Evolutionary conservation across 345 rosid species (phyloP).

Genomic region (Citrus maxima): DNA sequence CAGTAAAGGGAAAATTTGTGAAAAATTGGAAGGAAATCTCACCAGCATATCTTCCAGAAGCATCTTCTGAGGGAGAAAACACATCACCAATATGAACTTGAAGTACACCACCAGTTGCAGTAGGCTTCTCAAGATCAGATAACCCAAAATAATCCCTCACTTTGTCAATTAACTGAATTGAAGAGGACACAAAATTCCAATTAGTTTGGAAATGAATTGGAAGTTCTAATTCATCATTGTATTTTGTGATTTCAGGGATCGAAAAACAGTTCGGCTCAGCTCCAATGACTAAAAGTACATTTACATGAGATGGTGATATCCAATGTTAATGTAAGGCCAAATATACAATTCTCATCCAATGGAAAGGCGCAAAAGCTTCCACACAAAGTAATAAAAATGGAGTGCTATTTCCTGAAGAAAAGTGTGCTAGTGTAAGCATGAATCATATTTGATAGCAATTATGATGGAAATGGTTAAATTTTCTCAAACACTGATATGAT

Average conservation of each 20-base stretch:
- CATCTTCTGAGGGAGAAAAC: conserved; percentile 35
- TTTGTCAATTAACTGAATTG: conserved; percentile 59
- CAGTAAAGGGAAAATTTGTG: not conserved
- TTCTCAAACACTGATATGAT: not conserved
- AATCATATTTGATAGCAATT: not conserved
- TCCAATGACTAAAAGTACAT: not conserved
- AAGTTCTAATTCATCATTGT: no score
- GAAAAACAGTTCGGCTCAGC: not conserved
- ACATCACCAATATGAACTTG: conserved; percentile 59
- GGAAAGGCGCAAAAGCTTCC: not conserved
- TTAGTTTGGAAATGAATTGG: not conserved
- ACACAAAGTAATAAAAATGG: not conserved
- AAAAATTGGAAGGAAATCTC: conserved; percentile 11
- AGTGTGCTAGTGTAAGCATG: not conserved
- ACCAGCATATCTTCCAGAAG: conserved; percentile 60
- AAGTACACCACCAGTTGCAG: conserved; percentile 54
- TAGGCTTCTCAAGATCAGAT: conserved; percentile 60
- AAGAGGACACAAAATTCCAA: conserved; percentile 11
- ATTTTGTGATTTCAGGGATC: no score
- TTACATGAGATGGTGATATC: not conserved
- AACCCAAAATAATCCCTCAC: conserved; percentile 63
- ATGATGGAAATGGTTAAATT: not conserved
- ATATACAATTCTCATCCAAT: not conserved
- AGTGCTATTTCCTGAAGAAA: not conserved
- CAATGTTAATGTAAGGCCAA: not conserved